Evolutionary conservation across 2,329 filamentous ascomycete species (phyloP).

Genomic region (Anthostomella pinea): DNA sequence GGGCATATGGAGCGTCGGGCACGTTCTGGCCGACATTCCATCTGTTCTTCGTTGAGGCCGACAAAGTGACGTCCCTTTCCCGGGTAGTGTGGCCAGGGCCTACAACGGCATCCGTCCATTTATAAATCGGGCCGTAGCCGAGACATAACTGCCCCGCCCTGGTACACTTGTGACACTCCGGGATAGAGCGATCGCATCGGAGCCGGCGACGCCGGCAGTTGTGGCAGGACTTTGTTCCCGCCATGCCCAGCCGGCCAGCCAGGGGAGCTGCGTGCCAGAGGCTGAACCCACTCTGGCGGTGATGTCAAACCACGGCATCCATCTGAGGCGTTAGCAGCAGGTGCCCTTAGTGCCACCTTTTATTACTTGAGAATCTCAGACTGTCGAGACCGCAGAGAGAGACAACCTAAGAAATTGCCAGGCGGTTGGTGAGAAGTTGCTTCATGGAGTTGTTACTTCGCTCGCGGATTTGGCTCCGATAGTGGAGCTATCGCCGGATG

Average conservation of each 20-base stretch:
- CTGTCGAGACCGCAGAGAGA: no score
- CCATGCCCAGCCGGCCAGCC: constrained; percentile 18
- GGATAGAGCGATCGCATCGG: constrained; percentile 60
- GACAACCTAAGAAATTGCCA: no score
- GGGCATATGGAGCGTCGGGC: constrained; percentile 1
- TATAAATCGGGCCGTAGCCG: constrained; percentile 59
- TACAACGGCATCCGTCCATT: constrained; percentile 56
- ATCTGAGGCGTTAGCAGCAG: no score
- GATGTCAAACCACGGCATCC: no score
- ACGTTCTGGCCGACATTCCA: constrained; percentile 14
- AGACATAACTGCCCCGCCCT: constrained; percentile 56
- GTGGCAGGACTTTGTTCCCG: constrained; percentile 49
- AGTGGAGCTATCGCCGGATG: no score
- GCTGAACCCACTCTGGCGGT: not conserved
- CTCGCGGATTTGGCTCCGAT: no score
- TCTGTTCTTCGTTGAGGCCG: constrained; percentile 1
- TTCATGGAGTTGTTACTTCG: no score
- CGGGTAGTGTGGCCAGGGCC: constrained; percentile 43
- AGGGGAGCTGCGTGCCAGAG: constrained; percentile 3
- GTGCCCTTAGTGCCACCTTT: no score
- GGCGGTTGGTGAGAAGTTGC: no score
- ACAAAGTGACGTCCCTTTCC: constrained; percentile 10
- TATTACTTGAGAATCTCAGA: no score
- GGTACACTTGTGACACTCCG: constrained; percentile 58
- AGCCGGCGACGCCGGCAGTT: constrained; percentile 60